Evolutionary conservation across 2,329 filamentous ascomycete species (phyloP).

Genomic region (Intubia oerlemansii): DNA sequence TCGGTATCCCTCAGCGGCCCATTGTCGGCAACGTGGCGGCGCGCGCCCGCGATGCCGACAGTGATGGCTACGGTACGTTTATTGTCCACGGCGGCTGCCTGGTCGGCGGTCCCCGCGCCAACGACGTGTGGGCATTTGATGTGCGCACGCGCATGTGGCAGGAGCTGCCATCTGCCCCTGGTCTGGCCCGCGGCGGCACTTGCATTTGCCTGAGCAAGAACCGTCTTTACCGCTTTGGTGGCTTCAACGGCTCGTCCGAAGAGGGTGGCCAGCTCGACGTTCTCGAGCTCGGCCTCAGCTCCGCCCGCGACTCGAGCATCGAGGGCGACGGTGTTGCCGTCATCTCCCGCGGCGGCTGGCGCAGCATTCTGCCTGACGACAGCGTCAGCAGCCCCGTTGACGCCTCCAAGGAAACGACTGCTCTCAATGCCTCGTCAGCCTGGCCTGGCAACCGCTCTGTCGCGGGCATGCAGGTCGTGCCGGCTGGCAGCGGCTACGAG

Average conservation of each 20-base stretch:
- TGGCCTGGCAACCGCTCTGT: conserved; percentile 34
- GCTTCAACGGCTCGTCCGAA: conserved; percentile 50
- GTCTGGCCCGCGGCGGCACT: conserved; percentile 42
- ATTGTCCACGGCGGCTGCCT: conserved; percentile 62
- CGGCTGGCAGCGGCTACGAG: conserved; percentile 35
- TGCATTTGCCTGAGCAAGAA: conserved; percentile 42
- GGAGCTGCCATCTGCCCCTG: conserved; percentile 44
- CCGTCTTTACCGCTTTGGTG: conserved; percentile 58
- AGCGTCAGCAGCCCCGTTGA: conserved; percentile 6
- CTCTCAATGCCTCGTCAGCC: conserved; percentile 1
- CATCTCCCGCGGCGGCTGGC: conserved; percentile 29
- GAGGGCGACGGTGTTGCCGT: conserved; percentile 25
- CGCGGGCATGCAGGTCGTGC: conserved; percentile 30
- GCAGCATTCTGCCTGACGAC: conserved; percentile 13
- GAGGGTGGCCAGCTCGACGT: conserved; percentile 53
- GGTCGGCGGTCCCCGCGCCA: conserved; percentile 34
- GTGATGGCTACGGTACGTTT: conserved; percentile 42
- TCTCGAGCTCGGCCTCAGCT: conserved; percentile 32
- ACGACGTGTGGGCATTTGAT: conserved; percentile 64
- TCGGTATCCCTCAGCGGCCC: conserved; percentile 36
- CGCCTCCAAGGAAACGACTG: too few relatives aligned
- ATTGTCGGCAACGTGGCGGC: conserved; percentile 35
- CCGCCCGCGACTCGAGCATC: conserved; percentile 25
- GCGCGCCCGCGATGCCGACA: conserved; percentile 35
- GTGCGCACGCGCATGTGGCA: conserved; percentile 43